Base-by-base conservation (phyloP, 1,284 basidiomycete species). In the Melanopsichium pennsylvanicum region DNA sequence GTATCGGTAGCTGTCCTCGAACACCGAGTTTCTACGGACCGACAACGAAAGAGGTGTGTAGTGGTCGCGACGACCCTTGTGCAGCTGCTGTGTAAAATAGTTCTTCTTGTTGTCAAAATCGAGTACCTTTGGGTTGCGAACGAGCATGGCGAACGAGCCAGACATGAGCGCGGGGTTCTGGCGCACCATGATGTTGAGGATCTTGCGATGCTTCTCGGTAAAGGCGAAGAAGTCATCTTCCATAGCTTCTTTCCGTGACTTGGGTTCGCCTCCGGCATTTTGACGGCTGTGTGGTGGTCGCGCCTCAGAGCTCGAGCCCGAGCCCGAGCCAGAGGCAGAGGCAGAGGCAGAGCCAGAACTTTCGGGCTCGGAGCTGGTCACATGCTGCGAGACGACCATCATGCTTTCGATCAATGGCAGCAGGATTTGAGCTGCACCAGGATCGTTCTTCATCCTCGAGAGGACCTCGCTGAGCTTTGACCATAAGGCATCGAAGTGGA, bases 91-190 rank as follows among this genome's bases (percentile, higher is more conserved):
- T 67, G 88, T 90, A 85, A 98, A 98, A 85, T 95, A 98, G 78
- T 94, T 96, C 48, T 96, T 88, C 84, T 98, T 98, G 88, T 98
- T 98, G 85, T 98, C 96, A 82, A 99, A 99, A 85, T 98, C 96
- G 58, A 99, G 87, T 21, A 98, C 93, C 37, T 92, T 89, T 42
- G 96, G 90, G 77, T 99, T 98, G 82, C 94, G 89, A 29, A 98
- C 91, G 52, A 99, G 86, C 2, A 99, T 85, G 13, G 94, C 93
- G 85, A 99, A 99, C 1, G 93, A 96, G 11, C 96, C 96, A 70
- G 92, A 93, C 91, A 99, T 95, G 32, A 99, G 84, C 1, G 93
- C 92, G 2, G 96, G 96, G 78, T 97, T 97, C 82, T 94, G 97
- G 57, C 95, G 90, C 29, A 98, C 95, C 90, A 98, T 97, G 59